Percentiles rank a stretch among this genome's conserved stretches.
phyloP scores from a whole-genome alignment of 306 rosid genomes.

The Cyamopsis tetragonoloba region DNA sequence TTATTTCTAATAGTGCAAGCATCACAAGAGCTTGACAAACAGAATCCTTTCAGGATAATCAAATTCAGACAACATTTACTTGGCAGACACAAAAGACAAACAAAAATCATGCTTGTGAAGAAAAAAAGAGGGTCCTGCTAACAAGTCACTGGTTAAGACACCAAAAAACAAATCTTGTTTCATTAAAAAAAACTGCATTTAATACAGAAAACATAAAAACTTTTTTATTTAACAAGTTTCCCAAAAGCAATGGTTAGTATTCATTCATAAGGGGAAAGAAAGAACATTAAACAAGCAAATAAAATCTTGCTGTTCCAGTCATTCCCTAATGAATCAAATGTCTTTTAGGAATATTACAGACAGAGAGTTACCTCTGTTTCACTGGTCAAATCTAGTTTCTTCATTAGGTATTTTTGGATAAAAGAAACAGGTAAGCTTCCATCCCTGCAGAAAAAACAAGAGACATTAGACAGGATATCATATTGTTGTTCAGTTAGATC shows the following conservation, averaged over 20 bases:
- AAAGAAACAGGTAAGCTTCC: conserved; percentile 72
- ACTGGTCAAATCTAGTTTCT: conserved; percentile 62
- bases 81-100: neutral
- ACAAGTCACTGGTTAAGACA: no score
- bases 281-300: no score
- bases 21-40: neutral
- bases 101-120: neutral
- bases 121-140: no score
- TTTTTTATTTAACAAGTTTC: no score
- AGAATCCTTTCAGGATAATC: neutral
- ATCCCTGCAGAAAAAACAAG: conserved; percentile 54
- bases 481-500: neutral
- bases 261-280: no score
- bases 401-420: conserved; percentile 76
- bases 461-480: neutral
- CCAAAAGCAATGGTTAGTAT: no score
- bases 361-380: conserved; percentile 66
- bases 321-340: conserved; percentile 1
- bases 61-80: conserved; percentile 2
- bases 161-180: no score
- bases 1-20: neutral
- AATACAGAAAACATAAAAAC: no score
- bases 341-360: neutral
- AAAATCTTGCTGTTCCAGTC: neutral
- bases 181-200: no score